phyloP scores from a whole-genome alignment of 2,329 filamentous ascomycete species.

The Talaromyces sp. region DNA sequence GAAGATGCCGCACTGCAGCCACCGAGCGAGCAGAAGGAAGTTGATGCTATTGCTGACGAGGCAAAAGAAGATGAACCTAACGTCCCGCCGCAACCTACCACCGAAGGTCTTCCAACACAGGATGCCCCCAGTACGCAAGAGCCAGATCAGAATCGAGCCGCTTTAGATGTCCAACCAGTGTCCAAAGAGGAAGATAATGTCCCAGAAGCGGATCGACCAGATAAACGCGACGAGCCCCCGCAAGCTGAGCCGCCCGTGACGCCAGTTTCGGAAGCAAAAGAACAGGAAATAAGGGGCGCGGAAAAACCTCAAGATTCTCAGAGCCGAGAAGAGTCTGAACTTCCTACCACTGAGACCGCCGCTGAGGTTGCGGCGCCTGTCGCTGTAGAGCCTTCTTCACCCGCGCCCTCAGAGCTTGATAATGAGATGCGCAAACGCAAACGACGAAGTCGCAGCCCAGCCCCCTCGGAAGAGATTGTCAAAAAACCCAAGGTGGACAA shows the following conservation, averaged over 20 bases:
- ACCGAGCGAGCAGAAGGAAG: constrained; percentile 1
- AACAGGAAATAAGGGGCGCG: neutral
- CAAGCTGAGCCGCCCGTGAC: neutral
- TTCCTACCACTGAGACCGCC: neutral
- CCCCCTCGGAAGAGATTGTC: constrained; percentile 48
- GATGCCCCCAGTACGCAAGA: neutral
- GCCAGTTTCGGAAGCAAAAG: neutral
- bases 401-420: constrained; percentile 26
- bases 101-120: neutral
- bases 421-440: constrained; percentile 61
- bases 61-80: constrained; percentile 10
- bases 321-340: neutral
- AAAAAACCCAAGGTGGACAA: constrained; percentile 52
- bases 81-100: constrained; percentile 5
- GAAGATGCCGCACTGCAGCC: constrained; percentile 7
- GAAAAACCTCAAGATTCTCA: neutral
- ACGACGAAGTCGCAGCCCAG: constrained; percentile 58
- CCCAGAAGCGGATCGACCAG: neutral
- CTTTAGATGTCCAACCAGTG: neutral
- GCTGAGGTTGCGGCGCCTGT: constrained; percentile 18
- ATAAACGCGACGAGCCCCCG: neutral
- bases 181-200: neutral
- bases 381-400: constrained; percentile 21
- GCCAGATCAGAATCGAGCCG: neutral
- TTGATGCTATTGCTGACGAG: constrained; percentile 7